Percentiles rank a stretch among this genome's conserved stretches.
These are phyloP conservation scores for Neohortaea acidophila DNA, from an alignment of 495 filamentous ascomycete species.

Conservation along the genomic window DNA sequence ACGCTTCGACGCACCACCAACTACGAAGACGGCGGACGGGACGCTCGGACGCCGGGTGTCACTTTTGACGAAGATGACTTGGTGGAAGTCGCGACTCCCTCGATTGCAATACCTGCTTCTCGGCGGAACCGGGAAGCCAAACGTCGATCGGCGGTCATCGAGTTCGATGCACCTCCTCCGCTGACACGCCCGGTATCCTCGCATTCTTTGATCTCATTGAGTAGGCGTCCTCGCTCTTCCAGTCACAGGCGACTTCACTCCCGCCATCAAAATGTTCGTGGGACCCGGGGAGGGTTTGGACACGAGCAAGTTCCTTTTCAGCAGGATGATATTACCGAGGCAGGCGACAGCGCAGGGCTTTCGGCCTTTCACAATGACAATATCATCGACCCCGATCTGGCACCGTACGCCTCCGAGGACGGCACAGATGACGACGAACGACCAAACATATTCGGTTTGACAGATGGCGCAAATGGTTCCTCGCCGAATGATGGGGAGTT, in stretches of 20 bases:
- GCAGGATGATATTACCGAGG: conserved; percentile 49
- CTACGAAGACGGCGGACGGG: conserved; percentile 6
- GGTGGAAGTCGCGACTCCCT: conserved; percentile 26
- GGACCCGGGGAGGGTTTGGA: conserved; percentile 39
- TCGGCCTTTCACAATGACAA: conserved; percentile 94
- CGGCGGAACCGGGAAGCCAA: conserved; percentile 68
- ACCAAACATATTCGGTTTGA: conserved; percentile 66
- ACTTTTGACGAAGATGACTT: conserved; percentile 1
- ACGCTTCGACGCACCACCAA: not conserved
- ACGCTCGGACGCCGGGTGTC: conserved; percentile 1
- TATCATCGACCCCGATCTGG: conserved; percentile 93
- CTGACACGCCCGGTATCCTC: conserved; percentile 76
- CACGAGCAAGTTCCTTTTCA: conserved; percentile 85
- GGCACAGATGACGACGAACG: conserved; percentile 86
- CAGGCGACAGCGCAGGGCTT: conserved; percentile 46
- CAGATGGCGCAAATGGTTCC: conserved; percentile 35
- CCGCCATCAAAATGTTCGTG: conserved; percentile 58
- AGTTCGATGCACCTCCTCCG: conserved; percentile 62
- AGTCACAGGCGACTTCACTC: conserved; percentile 75
- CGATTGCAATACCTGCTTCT: conserved; percentile 36
- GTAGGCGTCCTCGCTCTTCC: conserved; percentile 53
- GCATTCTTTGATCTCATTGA: conserved; percentile 68
- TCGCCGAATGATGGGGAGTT: conserved; percentile 36
- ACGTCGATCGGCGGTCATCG: conserved; percentile 72
- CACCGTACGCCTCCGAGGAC: conserved; percentile 89